Conservation (phyloP, 176 grass and related monocot genomes). For the Chrysopogon serrulatus region DNA sequence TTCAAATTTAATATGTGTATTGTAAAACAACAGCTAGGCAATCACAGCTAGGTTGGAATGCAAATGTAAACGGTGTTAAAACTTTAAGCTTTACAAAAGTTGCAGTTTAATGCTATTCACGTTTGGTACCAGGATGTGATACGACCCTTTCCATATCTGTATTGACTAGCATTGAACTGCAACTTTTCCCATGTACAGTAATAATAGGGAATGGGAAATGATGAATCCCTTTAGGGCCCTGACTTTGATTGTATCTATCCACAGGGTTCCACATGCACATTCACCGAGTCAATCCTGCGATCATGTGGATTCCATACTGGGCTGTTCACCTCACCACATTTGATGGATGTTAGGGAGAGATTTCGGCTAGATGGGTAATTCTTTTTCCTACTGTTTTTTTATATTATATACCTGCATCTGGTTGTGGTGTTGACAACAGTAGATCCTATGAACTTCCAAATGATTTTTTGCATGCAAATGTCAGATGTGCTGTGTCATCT, state of each 20-base stretch:
- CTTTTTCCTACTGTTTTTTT: neutral
- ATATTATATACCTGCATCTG: neutral
- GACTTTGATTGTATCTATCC: constrained; percentile 7
- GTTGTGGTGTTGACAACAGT: neutral
- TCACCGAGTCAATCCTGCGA: constrained; percentile 75
- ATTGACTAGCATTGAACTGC: neutral
- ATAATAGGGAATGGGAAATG: neutral
- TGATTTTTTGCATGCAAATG: neutral
- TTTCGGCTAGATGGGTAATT: constrained; percentile 66
- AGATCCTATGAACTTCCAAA: neutral
- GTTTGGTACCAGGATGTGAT: neutral
- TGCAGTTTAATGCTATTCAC: neutral
- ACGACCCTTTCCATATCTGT: neutral
- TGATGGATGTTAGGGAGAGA: constrained; percentile 76
- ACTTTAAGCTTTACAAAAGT: neutral
- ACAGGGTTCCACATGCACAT: constrained; percentile 90
- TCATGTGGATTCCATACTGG: constrained; percentile 64
- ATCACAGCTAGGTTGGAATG: neutral
- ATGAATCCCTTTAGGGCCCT: neutral
- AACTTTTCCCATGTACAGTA: neutral
- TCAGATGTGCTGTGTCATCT: neutral
- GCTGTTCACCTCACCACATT: constrained; percentile 80
- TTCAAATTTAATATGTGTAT: neutral
- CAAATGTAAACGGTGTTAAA: neutral
- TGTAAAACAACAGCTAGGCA: neutral